Evolutionary conservation across 2,329 filamentous ascomycete genomes (phyloP).

Genomic region (Phialophora macrospora): DNA sequence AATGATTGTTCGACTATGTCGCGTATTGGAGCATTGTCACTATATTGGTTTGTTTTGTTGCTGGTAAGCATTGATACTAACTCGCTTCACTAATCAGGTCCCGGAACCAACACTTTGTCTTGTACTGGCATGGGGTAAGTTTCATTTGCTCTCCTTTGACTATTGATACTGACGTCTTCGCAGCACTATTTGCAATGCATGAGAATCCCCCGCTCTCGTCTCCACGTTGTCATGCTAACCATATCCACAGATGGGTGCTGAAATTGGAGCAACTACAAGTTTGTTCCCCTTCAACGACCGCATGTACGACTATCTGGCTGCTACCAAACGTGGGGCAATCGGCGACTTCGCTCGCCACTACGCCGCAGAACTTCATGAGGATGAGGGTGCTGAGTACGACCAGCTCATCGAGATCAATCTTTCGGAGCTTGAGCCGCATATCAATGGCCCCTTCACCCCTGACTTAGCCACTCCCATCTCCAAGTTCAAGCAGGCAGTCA

Average conservation of each 20-base stretch:
- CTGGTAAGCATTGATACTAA: slow-evolving; percentile 44
- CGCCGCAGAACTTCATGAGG: slow-evolving; percentile 81
- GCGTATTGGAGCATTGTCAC: not conserved
- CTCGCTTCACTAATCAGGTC: slow-evolving; percentile 50
- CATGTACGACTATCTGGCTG: slow-evolving; percentile 93
- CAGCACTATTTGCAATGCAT: not conserved
- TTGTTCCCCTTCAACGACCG: slow-evolving; percentile 97
- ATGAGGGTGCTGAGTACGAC: slow-evolving; percentile 93
- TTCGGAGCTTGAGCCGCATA: slow-evolving; percentile 90
- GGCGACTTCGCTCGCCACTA: slow-evolving; percentile 87
- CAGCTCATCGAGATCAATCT: slow-evolving; percentile 96
- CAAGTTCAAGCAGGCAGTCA: slow-evolving; percentile 93
- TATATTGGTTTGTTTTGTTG: not conserved
- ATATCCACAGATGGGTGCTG: slow-evolving; percentile 45
- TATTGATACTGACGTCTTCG: not conserved
- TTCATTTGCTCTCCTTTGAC: not conserved
- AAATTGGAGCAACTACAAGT: slow-evolving; percentile 69
- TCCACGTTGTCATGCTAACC: slow-evolving; percentile 3
- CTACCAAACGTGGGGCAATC: slow-evolving; percentile 88
- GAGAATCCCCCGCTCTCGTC: not conserved
- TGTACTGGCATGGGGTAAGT: slow-evolving; percentile 77
- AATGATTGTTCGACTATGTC: not conserved
- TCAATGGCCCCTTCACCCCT: slow-evolving; percentile 98
- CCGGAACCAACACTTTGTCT: slow-evolving; percentile 74
- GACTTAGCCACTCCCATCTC: slow-evolving; percentile 97